phyloP scores from a whole-genome alignment of 495 filamentous ascomycete species.

The Penicillium soppii region DNA sequence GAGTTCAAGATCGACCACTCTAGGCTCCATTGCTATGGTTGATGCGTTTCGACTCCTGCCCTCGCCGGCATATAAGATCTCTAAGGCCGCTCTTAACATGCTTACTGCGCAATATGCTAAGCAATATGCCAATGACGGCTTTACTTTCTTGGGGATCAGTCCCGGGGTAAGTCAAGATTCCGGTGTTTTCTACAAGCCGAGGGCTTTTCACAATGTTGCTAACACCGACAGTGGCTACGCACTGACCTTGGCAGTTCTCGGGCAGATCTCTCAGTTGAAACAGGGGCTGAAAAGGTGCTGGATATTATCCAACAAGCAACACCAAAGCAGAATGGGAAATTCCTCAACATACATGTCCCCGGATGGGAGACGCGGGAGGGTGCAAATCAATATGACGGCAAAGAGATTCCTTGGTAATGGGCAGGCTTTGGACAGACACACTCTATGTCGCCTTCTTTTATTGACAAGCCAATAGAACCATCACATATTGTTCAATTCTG shows the following conservation, averaged over 20 bases:
- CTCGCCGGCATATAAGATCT: conserved; percentile 49
- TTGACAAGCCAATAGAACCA: too few relatives aligned
- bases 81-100: conserved; percentile 52
- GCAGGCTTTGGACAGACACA: neutral
- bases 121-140: conserved; percentile 37
- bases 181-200: neutral
- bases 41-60: conserved; percentile 17
- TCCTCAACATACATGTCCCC: conserved; percentile 43
- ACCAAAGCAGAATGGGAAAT: conserved; percentile 42
- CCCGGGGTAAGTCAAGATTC: conserved; percentile 44
- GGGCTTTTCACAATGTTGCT: conserved; percentile 32
- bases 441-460: too few relatives aligned
- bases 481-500: too few relatives aligned
- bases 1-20: conserved; percentile 29
- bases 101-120: conserved; percentile 49
- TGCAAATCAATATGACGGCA: conserved; percentile 37
- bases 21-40: conserved; percentile 42
- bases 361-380: conserved; percentile 41
- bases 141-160: conserved; percentile 43
- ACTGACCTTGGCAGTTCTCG: conserved; percentile 44
- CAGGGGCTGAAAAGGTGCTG: conserved; percentile 42
- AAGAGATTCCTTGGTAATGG: conserved; percentile 31
- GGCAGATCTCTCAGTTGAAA: conserved; percentile 45
- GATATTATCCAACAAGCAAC: conserved; percentile 41
- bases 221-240: conserved; percentile 43